These are phyloP conservation scores for Amorphotheca resinae DNA, from an alignment of 495 filamentous ascomycete species.

Conservation along the genomic window DNA sequence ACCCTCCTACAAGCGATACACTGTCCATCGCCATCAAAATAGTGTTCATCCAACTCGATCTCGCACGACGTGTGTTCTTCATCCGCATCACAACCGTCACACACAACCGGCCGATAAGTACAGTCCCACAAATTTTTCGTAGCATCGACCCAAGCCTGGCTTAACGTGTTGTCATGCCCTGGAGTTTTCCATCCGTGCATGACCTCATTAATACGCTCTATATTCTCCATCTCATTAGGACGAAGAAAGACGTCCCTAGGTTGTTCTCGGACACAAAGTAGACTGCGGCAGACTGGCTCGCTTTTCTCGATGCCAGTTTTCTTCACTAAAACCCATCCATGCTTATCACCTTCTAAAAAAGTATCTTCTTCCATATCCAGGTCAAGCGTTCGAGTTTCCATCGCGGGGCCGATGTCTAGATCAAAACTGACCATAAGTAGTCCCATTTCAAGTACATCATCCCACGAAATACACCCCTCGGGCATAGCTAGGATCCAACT, in stretches of 20 bases:
- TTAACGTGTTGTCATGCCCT: neutral
- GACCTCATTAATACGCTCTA: neutral
- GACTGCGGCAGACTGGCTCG: neutral
- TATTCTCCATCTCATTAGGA: neutral
- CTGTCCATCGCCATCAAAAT: neutral
- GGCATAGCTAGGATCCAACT: neutral
- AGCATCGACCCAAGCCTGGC: neutral
- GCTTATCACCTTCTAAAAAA: neutral
- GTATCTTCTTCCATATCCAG: neutral
- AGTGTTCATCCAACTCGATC: neutral
- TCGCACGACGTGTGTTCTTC: neutral
- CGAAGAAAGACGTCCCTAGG: neutral
- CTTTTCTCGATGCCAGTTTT: neutral
- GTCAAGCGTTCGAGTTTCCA: neutral
- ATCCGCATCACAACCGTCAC: neutral
- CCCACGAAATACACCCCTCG: neutral
- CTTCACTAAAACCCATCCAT: neutral
- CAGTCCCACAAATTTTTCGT: neutral
- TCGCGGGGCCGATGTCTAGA: neutral
- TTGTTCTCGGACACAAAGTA: neutral
- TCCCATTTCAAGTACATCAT: neutral
- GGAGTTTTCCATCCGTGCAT: neutral
- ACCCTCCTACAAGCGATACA: neutral
- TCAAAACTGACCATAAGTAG: neutral
- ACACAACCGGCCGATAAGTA: neutral